A percentile compares a stretch with the other conserved stretches of the same genome.
Evolutionary conservation across 2,329 filamentous ascomycete genomes (phyloP).

Genomic region (Fusarium proliferatum): DNA sequence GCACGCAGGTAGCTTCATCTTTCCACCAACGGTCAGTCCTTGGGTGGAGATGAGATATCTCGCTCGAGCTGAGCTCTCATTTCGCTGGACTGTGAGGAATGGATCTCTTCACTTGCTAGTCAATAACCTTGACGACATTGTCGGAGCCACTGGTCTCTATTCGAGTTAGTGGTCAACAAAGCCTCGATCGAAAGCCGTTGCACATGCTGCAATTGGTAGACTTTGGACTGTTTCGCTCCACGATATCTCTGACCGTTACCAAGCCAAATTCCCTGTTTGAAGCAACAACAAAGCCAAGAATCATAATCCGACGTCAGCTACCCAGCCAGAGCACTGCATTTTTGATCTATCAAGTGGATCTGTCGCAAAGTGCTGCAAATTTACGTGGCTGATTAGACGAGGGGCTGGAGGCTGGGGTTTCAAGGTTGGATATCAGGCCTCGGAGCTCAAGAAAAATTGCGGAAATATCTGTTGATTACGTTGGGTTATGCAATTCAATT

Average conservation of each 20-base stretch:
- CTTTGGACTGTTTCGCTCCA: conserved; percentile 16
- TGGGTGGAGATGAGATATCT: conserved; percentile 35
- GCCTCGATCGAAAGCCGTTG: conserved; percentile 2
- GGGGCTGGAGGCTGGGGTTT: conserved; percentile 40
- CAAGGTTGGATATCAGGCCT: not conserved
- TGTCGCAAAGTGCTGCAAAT: conserved; percentile 35
- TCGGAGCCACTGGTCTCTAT: conserved; percentile 7
- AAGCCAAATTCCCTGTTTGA: conserved; percentile 35
- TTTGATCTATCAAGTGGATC: conserved; percentile 22
- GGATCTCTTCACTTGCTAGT: conserved; percentile 25
- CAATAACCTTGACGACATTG: conserved; percentile 18
- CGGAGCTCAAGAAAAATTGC: not conserved
- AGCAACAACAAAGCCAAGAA: conserved; percentile 30
- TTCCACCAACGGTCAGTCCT: conserved; percentile 34
- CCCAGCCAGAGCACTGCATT: conserved; percentile 22
- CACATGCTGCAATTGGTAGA: conserved; percentile 9
- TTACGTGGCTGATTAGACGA: conserved; percentile 43
- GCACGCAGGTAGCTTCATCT: conserved; percentile 29
- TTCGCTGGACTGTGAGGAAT: conserved; percentile 25
- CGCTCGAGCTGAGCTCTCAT: conserved; percentile 32
- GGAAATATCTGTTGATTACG: not conserved
- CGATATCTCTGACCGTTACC: conserved; percentile 28
- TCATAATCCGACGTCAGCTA: conserved; percentile 30
- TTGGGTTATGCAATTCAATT: not conserved
- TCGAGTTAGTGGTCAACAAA: conserved; percentile 10